Evolutionary conservation across 495 filamentous ascomycete species (phyloP).

Genomic region (Parathielavia hyrcaniae): DNA sequence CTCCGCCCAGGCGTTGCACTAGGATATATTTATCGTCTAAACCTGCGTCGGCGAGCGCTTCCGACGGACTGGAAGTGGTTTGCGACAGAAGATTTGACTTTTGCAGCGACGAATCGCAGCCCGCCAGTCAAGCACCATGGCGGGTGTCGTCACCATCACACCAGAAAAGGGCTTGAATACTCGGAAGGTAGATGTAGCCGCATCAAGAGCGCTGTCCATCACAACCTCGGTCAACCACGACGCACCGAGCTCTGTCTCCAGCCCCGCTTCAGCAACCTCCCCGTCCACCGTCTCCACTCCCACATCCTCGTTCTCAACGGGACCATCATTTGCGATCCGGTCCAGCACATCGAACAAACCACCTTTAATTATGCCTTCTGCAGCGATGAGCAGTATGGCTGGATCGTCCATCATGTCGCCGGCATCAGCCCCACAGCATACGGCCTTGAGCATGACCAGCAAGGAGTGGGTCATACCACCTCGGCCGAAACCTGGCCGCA

Average conservation of each 20-base stretch:
- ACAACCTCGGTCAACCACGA: conserved; percentile 16
- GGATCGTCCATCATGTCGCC: conserved; percentile 27
- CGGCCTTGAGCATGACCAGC: conserved; percentile 52
- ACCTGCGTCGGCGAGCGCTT: not conserved
- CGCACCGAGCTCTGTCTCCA: conserved; percentile 22
- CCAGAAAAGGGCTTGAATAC: not conserved
- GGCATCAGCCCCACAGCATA: conserved; percentile 15
- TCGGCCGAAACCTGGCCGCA: conserved; percentile 85
- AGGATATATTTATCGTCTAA: not conserved
- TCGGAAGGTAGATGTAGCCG: not conserved
- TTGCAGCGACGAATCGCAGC: conserved; percentile 13
- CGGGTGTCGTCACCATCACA: conserved; percentile 6
- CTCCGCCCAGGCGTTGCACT: not conserved
- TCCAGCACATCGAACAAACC: conserved; percentile 26
- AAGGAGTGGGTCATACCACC: conserved; percentile 88
- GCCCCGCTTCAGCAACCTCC: conserved; percentile 29
- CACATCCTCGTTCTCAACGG: conserved; percentile 19
- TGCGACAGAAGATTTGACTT: conserved; percentile 13
- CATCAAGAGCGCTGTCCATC: conserved; percentile 17
- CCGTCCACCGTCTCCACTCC: conserved; percentile 26
- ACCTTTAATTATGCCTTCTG: conserved; percentile 12
- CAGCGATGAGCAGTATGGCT: conserved; percentile 22
- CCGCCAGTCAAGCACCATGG: conserved; percentile 12
- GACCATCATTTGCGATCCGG: conserved; percentile 28
- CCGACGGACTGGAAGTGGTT: not conserved